phyloP scores from a whole-genome alignment of 2,329 filamentous ascomycete species.

The Gaeumannomyces sp. region DNA sequence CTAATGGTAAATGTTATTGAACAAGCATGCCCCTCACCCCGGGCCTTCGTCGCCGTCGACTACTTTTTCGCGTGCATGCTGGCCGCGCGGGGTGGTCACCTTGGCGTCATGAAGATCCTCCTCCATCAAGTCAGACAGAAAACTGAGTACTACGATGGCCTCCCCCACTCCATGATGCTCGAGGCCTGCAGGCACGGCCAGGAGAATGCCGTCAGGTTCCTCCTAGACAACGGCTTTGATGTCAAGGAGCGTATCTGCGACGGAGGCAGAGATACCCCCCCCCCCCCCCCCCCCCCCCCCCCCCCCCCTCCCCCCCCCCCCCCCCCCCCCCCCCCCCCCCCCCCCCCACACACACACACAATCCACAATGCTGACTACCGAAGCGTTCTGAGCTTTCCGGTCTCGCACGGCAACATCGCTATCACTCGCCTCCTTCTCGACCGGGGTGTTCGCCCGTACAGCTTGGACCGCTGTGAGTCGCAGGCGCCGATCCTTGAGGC shows the following conservation, averaged over 20 bases:
- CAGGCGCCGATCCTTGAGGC: background rate
- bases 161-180: background rate
- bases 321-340: too few species aligned
- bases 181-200: background rate
- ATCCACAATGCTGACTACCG: background rate
- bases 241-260: background rate
- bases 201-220: background rate
- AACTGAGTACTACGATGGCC: background rate
- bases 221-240: background rate
- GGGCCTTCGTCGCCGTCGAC: too few species aligned
- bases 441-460: background rate
- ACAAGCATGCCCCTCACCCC: too few species aligned
- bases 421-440: background rate
- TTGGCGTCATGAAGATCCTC: background rate
- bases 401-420: background rate
- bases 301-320: too few species aligned
- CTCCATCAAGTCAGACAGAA: background rate
- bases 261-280: too few species aligned
- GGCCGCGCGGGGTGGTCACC: background rate
- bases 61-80: background rate
- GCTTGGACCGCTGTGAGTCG: background rate
- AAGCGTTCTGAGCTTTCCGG: background rate
- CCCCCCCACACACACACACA: too few species aligned
- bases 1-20: too few species aligned
- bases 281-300: too few species aligned